Evolutionary conservation across 148 eudicot genomes (phyloP), one percentile per base, ranked within the genome.

Genomic region (Arctostaphylos glauca): DNA sequence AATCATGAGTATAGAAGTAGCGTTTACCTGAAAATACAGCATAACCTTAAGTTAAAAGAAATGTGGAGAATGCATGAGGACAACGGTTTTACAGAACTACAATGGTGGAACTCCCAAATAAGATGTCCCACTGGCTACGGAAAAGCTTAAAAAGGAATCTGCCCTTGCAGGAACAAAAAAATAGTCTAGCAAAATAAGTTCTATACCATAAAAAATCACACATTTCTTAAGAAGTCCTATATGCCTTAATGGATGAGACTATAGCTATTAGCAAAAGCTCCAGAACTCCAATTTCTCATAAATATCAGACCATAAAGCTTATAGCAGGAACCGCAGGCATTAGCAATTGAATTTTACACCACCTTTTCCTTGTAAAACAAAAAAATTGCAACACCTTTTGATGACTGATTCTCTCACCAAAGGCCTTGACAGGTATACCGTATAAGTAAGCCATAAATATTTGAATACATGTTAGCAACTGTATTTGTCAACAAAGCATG

Each of bases 1-100:
- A 78, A 86, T 60, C 60, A 86, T 79, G 83, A 76, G 78, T 79
- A 87, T 71, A 80, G 70, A 55, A 81, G 52, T 78, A 83, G 78
- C 77, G 71, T 72, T 89, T 89, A 89, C 91, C 91, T 89, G 89
- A 50, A 83, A 58, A 43, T 19, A 83, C 14, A 77, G 74, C 10
- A 83, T 66, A 1, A 52, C 46, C 12, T 2, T 14, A 46, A 41
- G 14, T 55, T 21, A 50, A 75, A 67, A 58, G 41, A 58, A 2
- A 14, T 53, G 58, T 52, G 58, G 50, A 55, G 70, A 56, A 76
- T 7, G 70, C 18, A 54, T 6, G 10, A 23, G 59, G 9, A 55
- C 5, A 14, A 19, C 52, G 19, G 14, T 46, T 53, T 46, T 25
- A 47, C 31, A 3, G 25, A 38, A 31, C 38, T 49, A 75, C 15